Percentiles rank a stretch among this genome's conserved stretches.
Evolutionary conservation across 2,329 filamentous ascomycete species (phyloP).

Genomic region (Pleurostoma richardsiae): DNA sequence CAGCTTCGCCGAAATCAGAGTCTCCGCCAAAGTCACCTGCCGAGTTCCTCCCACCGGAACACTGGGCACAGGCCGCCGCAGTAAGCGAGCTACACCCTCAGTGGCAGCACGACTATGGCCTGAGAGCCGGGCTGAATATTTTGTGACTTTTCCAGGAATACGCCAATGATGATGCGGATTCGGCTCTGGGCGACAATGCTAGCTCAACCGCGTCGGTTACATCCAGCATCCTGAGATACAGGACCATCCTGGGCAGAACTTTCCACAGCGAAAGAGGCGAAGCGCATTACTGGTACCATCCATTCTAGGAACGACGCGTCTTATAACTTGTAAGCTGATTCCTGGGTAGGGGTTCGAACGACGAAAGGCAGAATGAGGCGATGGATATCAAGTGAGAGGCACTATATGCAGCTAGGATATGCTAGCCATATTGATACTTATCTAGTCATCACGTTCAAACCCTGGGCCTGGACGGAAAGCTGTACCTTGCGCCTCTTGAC

Average conservation of each 20-base stretch:
- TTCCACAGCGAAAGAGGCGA: slow-evolving; percentile 21
- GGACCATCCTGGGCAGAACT: slow-evolving; percentile 22
- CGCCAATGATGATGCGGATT: slow-evolving; percentile 5
- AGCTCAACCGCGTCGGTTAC: slow-evolving; percentile 21
- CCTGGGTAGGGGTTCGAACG: slow-evolving; percentile 12
- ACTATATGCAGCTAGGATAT: neutral
- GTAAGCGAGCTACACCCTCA: too few species aligned
- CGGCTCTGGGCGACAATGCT: slow-evolving; percentile 3
- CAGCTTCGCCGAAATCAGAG: too few species aligned
- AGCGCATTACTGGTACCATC: slow-evolving; percentile 18
- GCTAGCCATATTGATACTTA: neutral
- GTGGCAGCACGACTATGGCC: neutral
- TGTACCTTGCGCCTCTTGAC: slow-evolving; percentile 14
- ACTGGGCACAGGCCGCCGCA: too few species aligned
- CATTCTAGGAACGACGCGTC: neutral
- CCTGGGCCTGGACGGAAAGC: slow-evolving; percentile 11
- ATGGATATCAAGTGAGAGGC: slow-evolving; percentile 17
- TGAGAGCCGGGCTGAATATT: neutral
- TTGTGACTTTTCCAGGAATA: neutral
- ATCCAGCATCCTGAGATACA: slow-evolving; percentile 22
- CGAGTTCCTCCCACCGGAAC: too few species aligned
- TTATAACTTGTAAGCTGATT: too few species aligned
- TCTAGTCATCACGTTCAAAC: slow-evolving; percentile 15
- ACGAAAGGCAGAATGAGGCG: slow-evolving; percentile 22
- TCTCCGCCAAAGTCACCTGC: too few species aligned